These are phyloP conservation scores for Echeveria elegans DNA, from an alignment of 164 flowering plant genomes.

Conservation along the genomic window DNA sequence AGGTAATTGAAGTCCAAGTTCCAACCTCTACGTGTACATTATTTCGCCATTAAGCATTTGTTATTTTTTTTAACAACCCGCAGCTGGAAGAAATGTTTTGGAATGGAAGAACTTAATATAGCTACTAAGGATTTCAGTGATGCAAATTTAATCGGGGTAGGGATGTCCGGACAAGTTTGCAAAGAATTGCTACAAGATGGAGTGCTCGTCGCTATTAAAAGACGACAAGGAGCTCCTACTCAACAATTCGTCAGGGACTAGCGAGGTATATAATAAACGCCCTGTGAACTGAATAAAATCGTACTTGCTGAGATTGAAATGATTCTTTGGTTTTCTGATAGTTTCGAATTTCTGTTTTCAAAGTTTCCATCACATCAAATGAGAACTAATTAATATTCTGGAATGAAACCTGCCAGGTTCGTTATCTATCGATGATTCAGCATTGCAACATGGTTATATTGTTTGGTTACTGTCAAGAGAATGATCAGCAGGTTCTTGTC, in stretches of 20 bases:
- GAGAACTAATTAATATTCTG: too few relatives aligned
- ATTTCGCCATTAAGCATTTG: constrained; percentile 1
- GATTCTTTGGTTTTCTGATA: too few relatives aligned
- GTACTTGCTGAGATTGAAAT: too few relatives aligned
- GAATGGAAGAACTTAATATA: constrained; percentile 49
- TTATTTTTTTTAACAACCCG: constrained; percentile 7
- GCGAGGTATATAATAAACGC: too few relatives aligned
- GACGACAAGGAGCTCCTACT: constrained; percentile 33
- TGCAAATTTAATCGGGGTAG: constrained; percentile 45
- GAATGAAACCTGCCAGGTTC: constrained; percentile 33
- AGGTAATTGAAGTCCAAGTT: constrained; percentile 25
- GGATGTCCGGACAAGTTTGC: constrained; percentile 55
- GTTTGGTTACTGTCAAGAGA: constrained; percentile 45
- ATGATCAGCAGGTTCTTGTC: too few relatives aligned
- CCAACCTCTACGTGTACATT: neutral
- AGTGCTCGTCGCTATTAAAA: constrained; percentile 60
- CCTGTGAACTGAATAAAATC: too few relatives aligned
- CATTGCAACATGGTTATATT: constrained; percentile 56
- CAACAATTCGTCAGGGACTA: constrained; percentile 42
- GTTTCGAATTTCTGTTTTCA: too few relatives aligned
- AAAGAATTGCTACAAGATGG: constrained; percentile 66
- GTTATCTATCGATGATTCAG: constrained; percentile 32
- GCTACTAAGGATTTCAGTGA: constrained; percentile 53
- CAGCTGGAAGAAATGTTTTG: constrained; percentile 45
- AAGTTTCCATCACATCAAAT: too few relatives aligned